Percentiles rank a stretch among this genome's conserved stretches.
Conservation (phyloP, 345 rosid species). For the Firmiana major region DNA sequence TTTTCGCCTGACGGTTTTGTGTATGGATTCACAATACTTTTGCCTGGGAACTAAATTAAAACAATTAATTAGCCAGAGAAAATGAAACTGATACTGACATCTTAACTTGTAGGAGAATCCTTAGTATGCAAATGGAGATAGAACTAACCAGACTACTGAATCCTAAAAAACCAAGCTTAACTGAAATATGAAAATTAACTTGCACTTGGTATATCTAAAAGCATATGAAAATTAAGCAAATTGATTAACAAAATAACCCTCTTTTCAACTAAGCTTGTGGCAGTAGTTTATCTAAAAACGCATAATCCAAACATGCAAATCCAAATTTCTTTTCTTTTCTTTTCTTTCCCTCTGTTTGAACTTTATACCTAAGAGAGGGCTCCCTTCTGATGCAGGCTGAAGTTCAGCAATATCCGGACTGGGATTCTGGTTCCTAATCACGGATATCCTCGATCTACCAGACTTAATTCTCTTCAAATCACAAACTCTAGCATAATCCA, state of each 20-base stretch:
- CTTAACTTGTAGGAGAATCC: not conserved
- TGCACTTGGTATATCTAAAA: not conserved
- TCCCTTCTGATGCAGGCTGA: conserved; percentile 80
- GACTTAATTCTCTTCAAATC: conserved; percentile 51
- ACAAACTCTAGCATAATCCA: conserved; percentile 60
- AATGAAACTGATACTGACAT: not conserved
- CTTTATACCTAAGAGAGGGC: conserved; percentile 73
- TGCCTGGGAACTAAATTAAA: conserved; percentile 77
- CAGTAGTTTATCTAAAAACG: not conserved
- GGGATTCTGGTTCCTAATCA: conserved; percentile 58
- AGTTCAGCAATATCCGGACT: conserved; percentile 65
- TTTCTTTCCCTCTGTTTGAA: not conserved
- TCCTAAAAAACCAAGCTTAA: not conserved
- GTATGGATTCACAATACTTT: conserved; percentile 82
- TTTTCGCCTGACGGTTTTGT: conserved; percentile 88
- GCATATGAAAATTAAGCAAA: not conserved
- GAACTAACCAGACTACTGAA: not conserved
- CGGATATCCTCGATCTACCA: conserved; percentile 39
- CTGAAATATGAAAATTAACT: not conserved
- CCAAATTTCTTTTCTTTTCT: not conserved
- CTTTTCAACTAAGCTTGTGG: not conserved
- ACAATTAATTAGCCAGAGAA: conserved; percentile 13
- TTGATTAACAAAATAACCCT: not conserved
- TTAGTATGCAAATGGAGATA: not conserved
- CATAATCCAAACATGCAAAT: not conserved